These are phyloP conservation scores for Geotrichum restrictum DNA, from an alignment of 1,139 yeast species.

Conservation along the genomic window DNA sequence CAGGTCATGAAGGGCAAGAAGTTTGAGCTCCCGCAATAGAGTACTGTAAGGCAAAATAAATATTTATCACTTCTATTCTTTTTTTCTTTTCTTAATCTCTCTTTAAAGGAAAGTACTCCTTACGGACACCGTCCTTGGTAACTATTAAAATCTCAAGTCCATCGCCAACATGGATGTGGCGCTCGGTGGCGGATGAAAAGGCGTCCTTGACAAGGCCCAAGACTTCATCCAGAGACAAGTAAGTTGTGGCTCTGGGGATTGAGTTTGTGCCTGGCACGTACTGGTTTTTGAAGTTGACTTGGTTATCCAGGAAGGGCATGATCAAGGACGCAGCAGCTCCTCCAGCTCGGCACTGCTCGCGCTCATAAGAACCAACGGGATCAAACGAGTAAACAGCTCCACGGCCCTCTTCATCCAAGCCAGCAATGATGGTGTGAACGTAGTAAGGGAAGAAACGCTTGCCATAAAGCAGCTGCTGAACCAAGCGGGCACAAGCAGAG, in stretches of 20 bases:
- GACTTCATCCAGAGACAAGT: constrained; percentile 76
- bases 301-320: constrained; percentile 96
- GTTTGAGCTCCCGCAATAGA: constrained; percentile 72
- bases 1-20: constrained; percentile 79
- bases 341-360: constrained; percentile 96
- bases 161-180: constrained; percentile 98
- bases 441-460: constrained; percentile 96
- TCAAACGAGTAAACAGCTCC: constrained; percentile 96
- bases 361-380: constrained; percentile 96
- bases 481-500: constrained; percentile 79
- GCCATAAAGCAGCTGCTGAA: constrained; percentile 86
- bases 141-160: constrained; percentile 86
- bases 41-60: constrained; percentile 10
- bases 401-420: constrained; percentile 87
- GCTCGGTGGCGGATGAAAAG: constrained; percentile 91
- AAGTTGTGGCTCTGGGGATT: constrained; percentile 56
- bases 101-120: constrained; percentile 80
- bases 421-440: constrained; percentile 91
- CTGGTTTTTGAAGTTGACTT: constrained; percentile 92
- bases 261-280: constrained; percentile 68
- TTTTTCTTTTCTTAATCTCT: constrained; percentile 53
- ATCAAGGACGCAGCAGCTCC: constrained; percentile 95
- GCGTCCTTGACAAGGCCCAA: constrained; percentile 86
- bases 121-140: constrained; percentile 87
- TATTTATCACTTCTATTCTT: constrained; percentile 15